Conservation (phyloP, 1,284 basidiomycete species). For the Ganoderma resinaceum region DNA sequence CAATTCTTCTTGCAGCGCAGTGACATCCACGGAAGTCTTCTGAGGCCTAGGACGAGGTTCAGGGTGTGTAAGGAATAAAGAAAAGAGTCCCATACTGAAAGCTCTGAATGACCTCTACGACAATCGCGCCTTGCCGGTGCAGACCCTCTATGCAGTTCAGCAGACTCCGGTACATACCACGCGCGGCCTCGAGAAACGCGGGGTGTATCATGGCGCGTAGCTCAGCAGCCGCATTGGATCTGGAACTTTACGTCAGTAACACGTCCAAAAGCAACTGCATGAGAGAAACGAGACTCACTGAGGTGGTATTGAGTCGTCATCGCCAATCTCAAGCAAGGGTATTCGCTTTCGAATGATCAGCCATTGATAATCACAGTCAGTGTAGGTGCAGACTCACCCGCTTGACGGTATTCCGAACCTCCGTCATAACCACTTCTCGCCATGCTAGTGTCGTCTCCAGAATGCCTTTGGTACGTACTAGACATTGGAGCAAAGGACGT, state of each 20-base stretch:
- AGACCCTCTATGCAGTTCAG: constrained; percentile 77
- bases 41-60: constrained; percentile 42
- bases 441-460: constrained; percentile 78
- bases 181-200: constrained; percentile 72
- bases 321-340: constrained; percentile 63
- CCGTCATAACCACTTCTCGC: constrained; percentile 76
- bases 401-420: constrained; percentile 69
- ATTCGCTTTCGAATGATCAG: constrained; percentile 51
- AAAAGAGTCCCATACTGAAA: constrained; percentile 47
- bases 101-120: constrained; percentile 67
- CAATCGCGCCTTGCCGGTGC: constrained; percentile 67
- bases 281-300: constrained; percentile 31
- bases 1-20: constrained; percentile 63
- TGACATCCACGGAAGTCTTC: constrained; percentile 46
- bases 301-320: constrained; percentile 49
- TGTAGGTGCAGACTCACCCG: constrained; percentile 48
- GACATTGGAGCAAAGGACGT: constrained; percentile 75
- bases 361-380: neutral
- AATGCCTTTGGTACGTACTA: constrained; percentile 78
- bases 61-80: constrained; percentile 3
- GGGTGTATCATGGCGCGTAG: constrained; percentile 74
- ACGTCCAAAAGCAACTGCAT: neutral
- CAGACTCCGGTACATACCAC: constrained; percentile 70
- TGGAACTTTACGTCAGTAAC: constrained; percentile 16
- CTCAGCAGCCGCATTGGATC: constrained; percentile 53